Evolutionary conservation across 2,329 filamentous ascomycete genomes (phyloP).

Genomic region (Pseudopithomyces maydicus): DNA sequence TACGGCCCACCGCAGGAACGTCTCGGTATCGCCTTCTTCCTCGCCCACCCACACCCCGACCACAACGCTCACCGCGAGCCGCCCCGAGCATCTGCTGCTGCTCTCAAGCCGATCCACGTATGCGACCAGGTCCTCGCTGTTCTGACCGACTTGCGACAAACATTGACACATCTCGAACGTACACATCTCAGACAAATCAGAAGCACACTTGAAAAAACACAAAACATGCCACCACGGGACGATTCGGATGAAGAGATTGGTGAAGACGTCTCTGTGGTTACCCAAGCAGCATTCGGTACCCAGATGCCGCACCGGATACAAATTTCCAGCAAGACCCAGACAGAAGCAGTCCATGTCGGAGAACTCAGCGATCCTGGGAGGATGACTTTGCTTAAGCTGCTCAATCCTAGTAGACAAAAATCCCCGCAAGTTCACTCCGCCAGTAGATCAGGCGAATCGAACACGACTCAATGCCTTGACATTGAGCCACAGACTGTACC

Average conservation of each 20-base stretch:
- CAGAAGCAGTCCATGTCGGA: not conserved
- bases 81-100: not conserved
- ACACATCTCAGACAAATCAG: slow-evolving; percentile 19
- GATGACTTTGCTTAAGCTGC: no score
- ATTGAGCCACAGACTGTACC: not conserved
- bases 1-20: slow-evolving; percentile 30
- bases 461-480: not conserved
- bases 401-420: no score
- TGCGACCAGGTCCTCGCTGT: slow-evolving; percentile 9
- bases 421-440: no score
- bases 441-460: no score
- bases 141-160: slow-evolving; percentile 16
- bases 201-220: slow-evolving; percentile 2
- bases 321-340: not conserved
- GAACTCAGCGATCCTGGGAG: no score
- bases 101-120: slow-evolving; percentile 9
- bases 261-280: slow-evolving; percentile 11
- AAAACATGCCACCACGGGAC: slow-evolving; percentile 11
- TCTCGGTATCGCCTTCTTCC: slow-evolving; percentile 28
- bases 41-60: slow-evolving; percentile 16
- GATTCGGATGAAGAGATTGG: not conserved
- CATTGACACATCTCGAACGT: slow-evolving; percentile 19
- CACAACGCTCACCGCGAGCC: slow-evolving; percentile 1
- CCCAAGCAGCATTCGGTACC: slow-evolving; percentile 28
- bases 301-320: slow-evolving; percentile 20